Conservation (phyloP, 2,329 filamentous ascomycete species). For the Aspergillus piperis region DNA sequence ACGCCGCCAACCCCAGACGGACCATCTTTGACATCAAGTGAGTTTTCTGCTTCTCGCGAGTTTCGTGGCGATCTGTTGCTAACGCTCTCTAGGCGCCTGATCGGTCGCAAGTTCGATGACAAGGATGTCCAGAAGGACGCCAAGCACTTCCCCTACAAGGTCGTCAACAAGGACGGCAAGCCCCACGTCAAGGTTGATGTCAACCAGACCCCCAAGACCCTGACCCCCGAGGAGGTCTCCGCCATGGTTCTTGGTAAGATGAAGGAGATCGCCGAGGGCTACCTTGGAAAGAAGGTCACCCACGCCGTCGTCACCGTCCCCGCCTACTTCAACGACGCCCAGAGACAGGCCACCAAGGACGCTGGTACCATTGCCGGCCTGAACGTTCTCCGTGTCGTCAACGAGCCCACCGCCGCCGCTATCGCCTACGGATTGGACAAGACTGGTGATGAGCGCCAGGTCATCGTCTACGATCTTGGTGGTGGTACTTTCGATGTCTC, state of each 20-base stretch:
- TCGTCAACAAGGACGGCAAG: conserved; percentile 86
- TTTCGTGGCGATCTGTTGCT: conserved; percentile 9
- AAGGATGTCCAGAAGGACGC: conserved; percentile 88
- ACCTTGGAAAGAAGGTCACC: conserved; percentile 61
- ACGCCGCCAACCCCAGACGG: conserved; percentile 72
- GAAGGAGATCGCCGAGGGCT: conserved; percentile 66
- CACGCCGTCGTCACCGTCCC: conserved; percentile 85
- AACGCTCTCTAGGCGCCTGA: conserved; percentile 64
- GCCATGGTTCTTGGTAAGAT: conserved; percentile 69
- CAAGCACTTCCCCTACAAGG: conserved; percentile 98
- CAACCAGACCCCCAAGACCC: conserved; percentile 58
- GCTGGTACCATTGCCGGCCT: conserved; percentile 88
- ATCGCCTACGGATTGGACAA: conserved; percentile 93
- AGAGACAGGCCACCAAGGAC: conserved; percentile 95
- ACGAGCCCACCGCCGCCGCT: conserved; percentile 93
- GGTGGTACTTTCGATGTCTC: conserved; percentile 95
- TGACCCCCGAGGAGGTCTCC: conserved; percentile 67
- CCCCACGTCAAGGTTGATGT: conserved; percentile 74
- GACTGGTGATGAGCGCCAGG: conserved; percentile 79
- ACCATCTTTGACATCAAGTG: conserved; percentile 84
- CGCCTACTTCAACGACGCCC: conserved; percentile 98
- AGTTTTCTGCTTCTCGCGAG: conserved; percentile 41
- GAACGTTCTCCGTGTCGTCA: conserved; percentile 93
- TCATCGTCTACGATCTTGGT: conserved; percentile 91
- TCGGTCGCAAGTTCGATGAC: conserved; percentile 79